These are phyloP conservation scores for Gossypium davidsonii DNA, from an alignment of 441 rosid species.

Conservation along the genomic window DNA sequence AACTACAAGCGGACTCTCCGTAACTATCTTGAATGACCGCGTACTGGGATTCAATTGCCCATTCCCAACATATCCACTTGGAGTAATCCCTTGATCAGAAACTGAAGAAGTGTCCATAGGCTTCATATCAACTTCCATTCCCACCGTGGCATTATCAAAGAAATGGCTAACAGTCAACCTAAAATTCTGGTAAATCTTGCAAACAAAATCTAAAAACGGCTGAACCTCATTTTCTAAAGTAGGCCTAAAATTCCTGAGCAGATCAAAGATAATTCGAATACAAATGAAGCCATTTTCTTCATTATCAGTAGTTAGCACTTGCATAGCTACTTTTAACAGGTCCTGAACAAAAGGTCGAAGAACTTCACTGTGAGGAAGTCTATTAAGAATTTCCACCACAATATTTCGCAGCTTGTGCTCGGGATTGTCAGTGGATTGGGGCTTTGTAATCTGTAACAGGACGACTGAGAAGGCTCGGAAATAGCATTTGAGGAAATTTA, in stretches of 20 bases:
- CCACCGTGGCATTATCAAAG: constrained; percentile 57
- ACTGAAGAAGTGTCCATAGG: constrained; percentile 58
- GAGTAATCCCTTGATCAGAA: constrained; percentile 55
- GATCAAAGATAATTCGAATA: constrained; percentile 89
- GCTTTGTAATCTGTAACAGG: constrained; percentile 78
- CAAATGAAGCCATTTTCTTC: constrained; percentile 96
- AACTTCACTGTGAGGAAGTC: constrained; percentile 95
- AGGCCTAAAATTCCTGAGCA: constrained; percentile 89
- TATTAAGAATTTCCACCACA: constrained; percentile 86
- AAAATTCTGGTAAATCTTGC: constrained; percentile 93
- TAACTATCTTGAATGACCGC: constrained; percentile 88
- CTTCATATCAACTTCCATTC: constrained; percentile 59
- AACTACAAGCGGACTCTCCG: constrained; percentile 97
- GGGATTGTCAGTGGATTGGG: constrained; percentile 70
- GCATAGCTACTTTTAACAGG: constrained; percentile 94
- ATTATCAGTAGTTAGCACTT: constrained; percentile 86
- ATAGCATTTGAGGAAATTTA: constrained; percentile 88
- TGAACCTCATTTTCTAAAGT: constrained; percentile 88
- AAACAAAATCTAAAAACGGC: constrained; percentile 89
- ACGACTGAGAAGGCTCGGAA: constrained; percentile 75
- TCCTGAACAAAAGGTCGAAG: constrained; percentile 98
- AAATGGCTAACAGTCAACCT: constrained; percentile 76
- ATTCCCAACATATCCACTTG: constrained; percentile 39
- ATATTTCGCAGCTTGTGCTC: constrained; percentile 93
- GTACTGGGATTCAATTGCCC: constrained; percentile 90